These are phyloP conservation scores for Paracamarosporium sp. DNA, from an alignment of 2,329 filamentous ascomycete species.

Conservation along the genomic window DNA sequence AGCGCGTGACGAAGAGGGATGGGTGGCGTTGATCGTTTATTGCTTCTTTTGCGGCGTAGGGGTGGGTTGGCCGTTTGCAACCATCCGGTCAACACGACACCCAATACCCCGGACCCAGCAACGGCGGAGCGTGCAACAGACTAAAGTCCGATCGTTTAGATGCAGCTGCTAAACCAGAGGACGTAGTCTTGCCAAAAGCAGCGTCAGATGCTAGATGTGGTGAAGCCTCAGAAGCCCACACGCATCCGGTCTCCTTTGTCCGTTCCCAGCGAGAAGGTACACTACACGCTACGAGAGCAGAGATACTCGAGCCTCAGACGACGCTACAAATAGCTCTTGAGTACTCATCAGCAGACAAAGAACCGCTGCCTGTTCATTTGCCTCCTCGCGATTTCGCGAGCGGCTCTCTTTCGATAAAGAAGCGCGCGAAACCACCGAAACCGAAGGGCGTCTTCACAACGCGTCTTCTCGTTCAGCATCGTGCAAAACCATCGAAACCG, in stretches of 20 bases:
- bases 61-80: conserved; percentile 40
- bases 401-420: conserved; percentile 41
- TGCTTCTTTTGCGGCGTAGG: conserved; percentile 27
- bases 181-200: conserved; percentile 41
- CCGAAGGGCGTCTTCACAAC: conserved; percentile 29
- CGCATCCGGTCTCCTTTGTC: conserved; percentile 50
- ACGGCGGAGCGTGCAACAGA: conserved; percentile 28
- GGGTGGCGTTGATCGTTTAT: conserved; percentile 31
- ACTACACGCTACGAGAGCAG: conserved; percentile 44
- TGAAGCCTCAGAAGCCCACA: conserved; percentile 39
- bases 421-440: conserved; percentile 38
- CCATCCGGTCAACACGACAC: conserved; percentile 29
- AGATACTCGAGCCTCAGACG: conserved; percentile 36
- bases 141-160: conserved; percentile 27
- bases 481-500: conserved; percentile 40
- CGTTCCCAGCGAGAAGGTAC: conserved; percentile 44
- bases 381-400: conserved; percentile 36
- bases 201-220: conserved; percentile 38
- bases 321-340: conserved; percentile 49
- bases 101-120: conserved; percentile 33
- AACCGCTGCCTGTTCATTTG: conserved; percentile 41
- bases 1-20: conserved; percentile 25
- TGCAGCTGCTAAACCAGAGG: conserved; percentile 24
- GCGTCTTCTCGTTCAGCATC: no score
- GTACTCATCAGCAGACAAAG: conserved; percentile 45